Base-by-base conservation (phyloP, 73 alveolate species). In the Tetrahymena malaccensis region DNA sequence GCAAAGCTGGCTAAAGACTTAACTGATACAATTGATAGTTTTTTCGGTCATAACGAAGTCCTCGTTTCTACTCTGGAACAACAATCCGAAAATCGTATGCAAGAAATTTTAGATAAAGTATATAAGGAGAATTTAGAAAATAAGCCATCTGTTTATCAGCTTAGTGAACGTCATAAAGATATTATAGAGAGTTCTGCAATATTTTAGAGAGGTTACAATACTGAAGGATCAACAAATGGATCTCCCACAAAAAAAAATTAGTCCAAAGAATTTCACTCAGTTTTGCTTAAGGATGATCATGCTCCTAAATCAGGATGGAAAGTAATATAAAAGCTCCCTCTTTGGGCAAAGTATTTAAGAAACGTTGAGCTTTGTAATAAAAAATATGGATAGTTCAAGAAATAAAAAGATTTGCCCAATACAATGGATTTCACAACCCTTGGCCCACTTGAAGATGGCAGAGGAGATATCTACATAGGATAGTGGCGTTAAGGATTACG, bases 401-500 rank as follows among this genome's bases (percentile, higher is more conserved):
- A 70, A 34, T 22, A 25, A 31, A 70, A 70, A 70, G 89, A 70
- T 3, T n/a, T 70, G 31, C 89, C 89, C 1, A 70, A 70, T n/a
- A 25, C 89, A 25, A 70, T 70, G 89, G 89, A 70, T 11, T 70
- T 70, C 37, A 70, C 89, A 12, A 27, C 89, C 10, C 17, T 70
- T n/a, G 89, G 89, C 7, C 89, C 89, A 22, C 89, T 70, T 70
- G 89, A 70, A 33, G 89, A 70, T n/a, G 25, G 17, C n/a, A 55
- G 56, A 55, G 94, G 94, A 35, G 89, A 93, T 40, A 37, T 70
- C 10, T 94, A 94, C 27, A 94, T 31, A 34, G 96, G 96, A 21
- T 93, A 94, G n/a, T 56, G 89, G 96, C 93, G 58, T 44, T 37
- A 85, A 43, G 93, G 94, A 37, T 27, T 40, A 25, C 93, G 94